Percentiles rank a stretch among this genome's conserved stretches.
These are phyloP conservation scores for Chytriomyces sp. DNA, from an alignment of 192 early-diverging fungal species.

Conservation along the genomic window DNA sequence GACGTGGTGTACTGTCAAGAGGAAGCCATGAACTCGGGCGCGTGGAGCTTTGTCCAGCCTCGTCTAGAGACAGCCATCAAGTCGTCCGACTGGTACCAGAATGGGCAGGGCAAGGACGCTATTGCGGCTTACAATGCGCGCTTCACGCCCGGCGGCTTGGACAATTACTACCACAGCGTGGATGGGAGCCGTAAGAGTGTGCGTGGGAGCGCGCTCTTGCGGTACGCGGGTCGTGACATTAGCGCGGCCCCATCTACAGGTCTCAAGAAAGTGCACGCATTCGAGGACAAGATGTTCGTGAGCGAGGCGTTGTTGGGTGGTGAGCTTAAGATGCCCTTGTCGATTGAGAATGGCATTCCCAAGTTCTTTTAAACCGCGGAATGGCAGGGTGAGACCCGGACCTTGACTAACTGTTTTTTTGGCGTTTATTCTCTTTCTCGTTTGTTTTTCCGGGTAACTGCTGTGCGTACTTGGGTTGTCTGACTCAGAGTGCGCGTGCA, in stretches of 20 bases:
- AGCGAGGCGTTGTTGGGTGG: slow-evolving; percentile 57
- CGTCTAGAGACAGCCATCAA: slow-evolving; percentile 80
- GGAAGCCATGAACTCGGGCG: slow-evolving; percentile 93
- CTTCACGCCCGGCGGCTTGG: slow-evolving; percentile 50
- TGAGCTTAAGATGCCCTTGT: slow-evolving; percentile 42
- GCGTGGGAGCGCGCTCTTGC: slow-evolving; percentile 51
- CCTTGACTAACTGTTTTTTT: no score
- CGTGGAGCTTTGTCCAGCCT: slow-evolving; percentile 86
- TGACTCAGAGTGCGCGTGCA: no score
- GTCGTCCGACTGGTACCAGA: slow-evolving; percentile 68
- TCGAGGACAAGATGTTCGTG: slow-evolving; percentile 57
- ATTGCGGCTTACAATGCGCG: slow-evolving; percentile 26
- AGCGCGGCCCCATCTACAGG: slow-evolving; percentile 81
- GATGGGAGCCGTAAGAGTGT: slow-evolving; percentile 42
- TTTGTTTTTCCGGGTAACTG: no score
- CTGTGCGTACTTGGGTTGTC: no score
- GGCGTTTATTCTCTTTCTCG: no score
- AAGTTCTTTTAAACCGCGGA: slow-evolving; percentile 39
- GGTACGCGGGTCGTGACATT: slow-evolving; percentile 85
- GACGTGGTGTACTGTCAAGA: slow-evolving; percentile 95
- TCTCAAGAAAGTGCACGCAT: slow-evolving; percentile 88
- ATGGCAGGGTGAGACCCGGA: no score
- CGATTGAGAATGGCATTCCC: slow-evolving; percentile 51
- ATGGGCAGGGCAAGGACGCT: slow-evolving; percentile 57
- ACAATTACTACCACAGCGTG: slow-evolving; percentile 39